Base-by-base conservation (phyloP, 805 yeast species). In the Saturnispora kantuleensis region DNA sequence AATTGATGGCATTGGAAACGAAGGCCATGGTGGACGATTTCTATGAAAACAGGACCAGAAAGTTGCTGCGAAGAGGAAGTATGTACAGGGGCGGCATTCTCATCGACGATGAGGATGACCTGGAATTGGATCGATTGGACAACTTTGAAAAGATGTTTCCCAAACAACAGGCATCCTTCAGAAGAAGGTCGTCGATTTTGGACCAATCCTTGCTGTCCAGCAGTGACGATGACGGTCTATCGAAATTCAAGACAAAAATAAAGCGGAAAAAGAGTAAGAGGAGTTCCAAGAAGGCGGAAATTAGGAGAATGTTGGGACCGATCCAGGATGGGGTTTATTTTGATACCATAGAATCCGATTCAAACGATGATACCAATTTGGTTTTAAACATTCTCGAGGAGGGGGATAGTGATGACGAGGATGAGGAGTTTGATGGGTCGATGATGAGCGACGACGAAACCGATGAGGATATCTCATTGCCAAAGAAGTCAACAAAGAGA, bases 401-500 rank as follows among this genome's bases (percentile, higher is more conserved):
- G 31, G 50, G 53, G 35, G 53, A 51, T 29, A 49, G 80, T 57
- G 89, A 83, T 55, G 70, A 83, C 4, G 79, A 82, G 54, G 65
- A 84, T 35, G 77, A 88, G 80, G 81, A 81, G 56, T 80, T 84
- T 58, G 68, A 57, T 12, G 45, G 32, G 21, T 47, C 46, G 5
- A 48, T 35, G 18, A 54, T 74, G 45, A 81, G 84, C 52, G 95
- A 93, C 36, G 96, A 89, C 54, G 85, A 95, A 12, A 93, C 98
- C 0, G 98, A 90, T 61, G 96, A 87, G 50, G 97, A 90, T 57
- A 73, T 77, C n/a, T 72, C 81, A 13, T 64, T 90, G 37, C 96
- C 97, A 4, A 79, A 79, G 3, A 77, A 82, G 5, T 69, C 83
- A 3, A 69, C 77, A 13, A 67, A 73, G 37, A 76, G 71, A 46